Base-by-base conservation (phyloP, 2,329 filamentous ascomycete species). In the Neonectria neomacrospora region DNA sequence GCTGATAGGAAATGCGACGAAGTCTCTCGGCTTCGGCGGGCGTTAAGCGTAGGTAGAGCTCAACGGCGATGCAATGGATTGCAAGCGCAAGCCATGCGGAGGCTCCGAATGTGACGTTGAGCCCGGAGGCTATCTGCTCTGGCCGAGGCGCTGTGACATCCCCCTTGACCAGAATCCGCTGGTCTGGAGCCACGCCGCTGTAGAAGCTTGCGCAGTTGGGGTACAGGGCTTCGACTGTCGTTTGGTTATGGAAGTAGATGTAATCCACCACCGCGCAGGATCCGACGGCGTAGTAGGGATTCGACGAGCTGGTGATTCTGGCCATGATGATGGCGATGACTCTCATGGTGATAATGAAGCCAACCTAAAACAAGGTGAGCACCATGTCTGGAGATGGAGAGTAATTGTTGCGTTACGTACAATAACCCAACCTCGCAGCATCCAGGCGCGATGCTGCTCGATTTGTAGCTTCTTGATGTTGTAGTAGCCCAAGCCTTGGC, bases 361-460 rank as follows among this genome's bases (percentile, higher is more conserved):
- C 80, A n/a, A 78, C 80, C 81, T 85, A 45, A 1, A 45, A 65
- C 14, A n/a, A 26, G 26, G 42, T 63, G 8, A 61, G 52, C 4
- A 39, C 26, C 4, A 34, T 7, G 6, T 22, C 56, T 5, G 0
- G 10, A 37, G 22, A 7, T 22, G 26, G 28, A 2, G 30, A 23
- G 3, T 6, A 22, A 28, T 7, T n/a, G 14, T 11, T n/a, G 30
- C 10, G 16, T 22, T 10, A 73, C 79, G 60, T 64, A 83, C 79
- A 64, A 83, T 82, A 41, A 83, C 76, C 83, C 83, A 85, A 8
- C 83, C 80, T 22, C 88, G 74, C 30, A 90, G 69, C 87, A 90
- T 90, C 87, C 87, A 90, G 3, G 85, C 85, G 1, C 88, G 81
- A 64, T 90, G 88, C 69, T 89, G 83, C 32, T 89, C 86, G 52